Base-by-base conservation (phyloP, 192 early-diverging fungal genomes). In the Podila minutissima region DNA sequence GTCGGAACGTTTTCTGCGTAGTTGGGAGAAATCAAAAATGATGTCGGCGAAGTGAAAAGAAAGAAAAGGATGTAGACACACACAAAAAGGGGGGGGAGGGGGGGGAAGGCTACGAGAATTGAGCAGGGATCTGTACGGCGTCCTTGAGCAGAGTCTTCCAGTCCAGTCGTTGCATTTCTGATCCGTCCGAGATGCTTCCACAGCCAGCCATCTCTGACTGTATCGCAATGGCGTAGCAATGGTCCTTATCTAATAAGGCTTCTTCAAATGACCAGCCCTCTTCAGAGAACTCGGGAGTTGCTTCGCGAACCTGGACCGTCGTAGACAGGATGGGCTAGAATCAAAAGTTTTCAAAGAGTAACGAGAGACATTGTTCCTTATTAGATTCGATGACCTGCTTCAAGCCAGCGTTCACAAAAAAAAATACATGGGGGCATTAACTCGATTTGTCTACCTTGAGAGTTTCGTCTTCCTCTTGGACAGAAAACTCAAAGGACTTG, bases 401-500 rank as follows among this genome's bases (percentile, higher is more conserved):
- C 41, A 13, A 15, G 15, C 0, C 41, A 46, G 15, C 33, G n/a
- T 17, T 26, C 37, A n/a, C 62, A 41, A 33, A 33, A 41, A 33
- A 33, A 24, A 64, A 33, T 24, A 63, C 62, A 22, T 38, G 28
- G 41, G 26, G 41, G 26, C 24, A 29, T n/a, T 17, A 55, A 1
- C 35, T 41, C 20, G 19, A n/a, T 53, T 53, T 37, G n/a, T 48
- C 62, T 72, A 71, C 64, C 64, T 62, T 37, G 17, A 46, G 3
- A 26, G 74, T 69, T 29, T 71, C 61, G 22, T 74, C 74, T 24
- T 69, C 61, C 6, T 77, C 50, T 8, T 67, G 55, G 7, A 85
- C 64, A 9, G 59, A 37, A 69, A 90, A 90, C 51, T 88, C 86
- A 35, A 88, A 65, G 35, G 75, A 63, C 63, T 70, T 70, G 10